phyloP scores from a whole-genome alignment of 495 filamentous ascomycete species.

The Penicillium simplicissimum region DNA sequence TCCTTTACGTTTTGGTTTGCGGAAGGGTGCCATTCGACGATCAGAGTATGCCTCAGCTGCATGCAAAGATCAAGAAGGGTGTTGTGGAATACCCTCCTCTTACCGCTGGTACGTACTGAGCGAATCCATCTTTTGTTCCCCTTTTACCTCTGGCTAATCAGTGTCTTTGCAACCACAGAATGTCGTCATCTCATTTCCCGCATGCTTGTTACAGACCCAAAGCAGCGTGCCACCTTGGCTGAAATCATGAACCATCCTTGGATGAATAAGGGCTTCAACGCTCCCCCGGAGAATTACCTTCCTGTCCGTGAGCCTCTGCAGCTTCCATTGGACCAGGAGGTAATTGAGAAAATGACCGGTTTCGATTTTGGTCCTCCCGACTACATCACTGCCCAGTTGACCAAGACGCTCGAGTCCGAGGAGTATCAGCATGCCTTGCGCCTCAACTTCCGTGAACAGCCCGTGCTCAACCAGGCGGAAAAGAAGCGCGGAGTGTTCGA shows the following conservation, averaged over 20 bases:
- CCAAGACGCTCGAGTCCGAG: constrained; percentile 81
- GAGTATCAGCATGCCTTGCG: constrained; percentile 85
- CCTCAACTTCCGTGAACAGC: constrained; percentile 64
- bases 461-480: constrained; percentile 67
- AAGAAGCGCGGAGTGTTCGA: constrained; percentile 91
- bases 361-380: constrained; percentile 95
- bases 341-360: constrained; percentile 92
- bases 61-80: constrained; percentile 99
- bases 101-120: constrained; percentile 66
- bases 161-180: constrained; percentile 53
- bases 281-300: constrained; percentile 86
- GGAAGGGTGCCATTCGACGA: constrained; percentile 99
- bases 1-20: constrained; percentile 97
- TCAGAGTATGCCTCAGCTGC: constrained; percentile 97
- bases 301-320: constrained; percentile 81
- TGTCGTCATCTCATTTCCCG: constrained; percentile 90
- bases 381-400: constrained; percentile 76
- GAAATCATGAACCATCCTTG: constrained; percentile 98
- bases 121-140: not conserved
- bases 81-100: constrained; percentile 93
- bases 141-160: not conserved
- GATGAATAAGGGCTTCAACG: constrained; percentile 91
- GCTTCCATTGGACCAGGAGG: constrained; percentile 77
- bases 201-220: constrained; percentile 96
- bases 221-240: constrained; percentile 76